Base-by-base conservation (phyloP, 1,139 yeast genomes). In the Trichomonascaceae sp. region DNA sequence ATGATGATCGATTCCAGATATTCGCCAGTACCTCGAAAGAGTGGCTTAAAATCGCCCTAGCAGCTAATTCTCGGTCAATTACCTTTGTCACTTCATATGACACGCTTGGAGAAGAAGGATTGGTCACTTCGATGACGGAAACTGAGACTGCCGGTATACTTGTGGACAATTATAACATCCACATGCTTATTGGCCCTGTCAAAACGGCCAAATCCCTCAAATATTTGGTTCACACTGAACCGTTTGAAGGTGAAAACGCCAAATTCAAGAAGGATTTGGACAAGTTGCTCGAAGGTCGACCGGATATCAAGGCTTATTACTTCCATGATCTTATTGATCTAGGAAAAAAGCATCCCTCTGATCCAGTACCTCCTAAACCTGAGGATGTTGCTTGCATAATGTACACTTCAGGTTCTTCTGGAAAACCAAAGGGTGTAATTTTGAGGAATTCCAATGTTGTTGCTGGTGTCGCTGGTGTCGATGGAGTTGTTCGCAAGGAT, bases 401-500 rank as follows among this genome's bases (percentile, higher is more conserved):
- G 98, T 93, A 93, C 78, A 93, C 99, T 24, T 91, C 98, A 0
- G 99, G 99, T 52, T 90, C 98, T 17, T 91, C 99, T 17, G 99
- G 99, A 65, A 84, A 84, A 59, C 99, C 99, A 66, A 93, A 93
- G 77, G 99, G 99, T 73, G 99, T 93, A 46, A 90, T 87, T 39
- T 75, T 95, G 62, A 79, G 83, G 52, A 95, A 93, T 66, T 76
- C 74, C 55, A 90, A 90, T 69, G 78, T 93, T 49, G 71, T 90
- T 53, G 86, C 96, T 13, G 96, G 96, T 64, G 70, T 87, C 48
- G 95, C 85, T 56, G 99, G 99, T 72, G 83, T 87, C 55, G 73
- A 87, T 39, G 75, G 82, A 52, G 81, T 81, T 63, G 84, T 90
- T 54, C 77, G 79, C 53, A 75, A 81, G 62, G 75, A 76, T 5